phyloP scores from a whole-genome alignment of 2,329 filamentous ascomycete genomes.

The Cladosporium sp. region DNA sequence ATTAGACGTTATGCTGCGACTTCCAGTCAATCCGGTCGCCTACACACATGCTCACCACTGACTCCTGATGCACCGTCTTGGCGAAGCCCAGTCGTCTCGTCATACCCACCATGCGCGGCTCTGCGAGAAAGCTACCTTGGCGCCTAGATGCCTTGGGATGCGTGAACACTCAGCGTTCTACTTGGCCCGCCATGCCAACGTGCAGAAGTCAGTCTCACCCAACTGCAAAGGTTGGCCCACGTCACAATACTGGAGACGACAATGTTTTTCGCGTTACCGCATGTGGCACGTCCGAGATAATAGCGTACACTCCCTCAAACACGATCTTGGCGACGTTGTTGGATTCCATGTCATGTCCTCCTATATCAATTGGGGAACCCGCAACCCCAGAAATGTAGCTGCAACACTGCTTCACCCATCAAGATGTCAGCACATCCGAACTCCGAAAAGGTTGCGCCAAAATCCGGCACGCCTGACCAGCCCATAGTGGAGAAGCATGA shows the following conservation, averaged over 20 bases:
- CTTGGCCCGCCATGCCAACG: conserved; percentile 7
- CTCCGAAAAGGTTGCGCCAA: background rate
- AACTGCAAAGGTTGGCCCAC: conserved; percentile 5
- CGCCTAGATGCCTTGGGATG: conserved; percentile 13
- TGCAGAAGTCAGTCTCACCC: background rate
- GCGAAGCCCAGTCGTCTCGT: background rate
- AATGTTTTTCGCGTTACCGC: conserved; percentile 5
- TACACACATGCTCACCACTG: background rate
- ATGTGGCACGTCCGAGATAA: conserved; percentile 10
- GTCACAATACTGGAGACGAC: conserved; percentile 13
- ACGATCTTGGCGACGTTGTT: conserved; percentile 3
- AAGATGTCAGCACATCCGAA: conserved; percentile 9
- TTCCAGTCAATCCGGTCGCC: background rate
- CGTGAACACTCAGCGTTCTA: conserved; percentile 13
- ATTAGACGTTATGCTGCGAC: background rate
- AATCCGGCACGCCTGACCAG: background rate
- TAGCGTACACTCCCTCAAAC: conserved; percentile 4
- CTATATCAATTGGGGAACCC: conserved; percentile 13
- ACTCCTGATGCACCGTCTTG: background rate
- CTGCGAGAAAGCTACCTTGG: conserved; percentile 10
- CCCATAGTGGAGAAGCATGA: conserved; percentile 9
- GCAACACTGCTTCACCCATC: background rate
- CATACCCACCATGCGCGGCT: background rate
- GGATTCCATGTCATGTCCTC: background rate
- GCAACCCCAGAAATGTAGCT: conserved; percentile 9